These are phyloP conservation scores for Russula ochroleuca DNA, from an alignment of 768 basidiomycete genomes.

Conservation along the genomic window DNA sequence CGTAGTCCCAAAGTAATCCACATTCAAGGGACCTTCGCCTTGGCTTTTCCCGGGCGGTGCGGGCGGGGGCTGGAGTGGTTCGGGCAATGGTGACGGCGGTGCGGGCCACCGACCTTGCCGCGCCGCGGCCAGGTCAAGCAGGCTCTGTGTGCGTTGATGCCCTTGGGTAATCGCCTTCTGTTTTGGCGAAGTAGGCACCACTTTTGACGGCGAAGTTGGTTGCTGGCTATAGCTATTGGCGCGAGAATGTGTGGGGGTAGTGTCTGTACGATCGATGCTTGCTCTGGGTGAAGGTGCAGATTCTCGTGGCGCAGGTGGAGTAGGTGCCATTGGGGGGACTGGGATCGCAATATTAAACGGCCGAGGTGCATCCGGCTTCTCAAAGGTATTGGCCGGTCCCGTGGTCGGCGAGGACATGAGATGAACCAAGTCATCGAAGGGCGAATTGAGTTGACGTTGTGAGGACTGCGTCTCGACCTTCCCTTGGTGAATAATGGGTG, in stretches of 20 bases:
- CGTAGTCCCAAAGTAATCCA: conserved; percentile 17
- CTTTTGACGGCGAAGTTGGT: conserved; percentile 3
- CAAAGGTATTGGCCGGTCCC: neutral
- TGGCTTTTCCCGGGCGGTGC: neutral
- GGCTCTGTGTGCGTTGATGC: conserved; percentile 19
- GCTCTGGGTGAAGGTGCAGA: neutral
- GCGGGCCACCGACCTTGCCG: conserved; percentile 23
- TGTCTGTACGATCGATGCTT: neutral
- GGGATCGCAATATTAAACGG: neutral
- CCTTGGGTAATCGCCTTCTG: conserved; percentile 1
- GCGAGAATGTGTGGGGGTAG: neutral
- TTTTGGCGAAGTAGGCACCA: neutral
- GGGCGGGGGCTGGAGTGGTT: conserved; percentile 18
- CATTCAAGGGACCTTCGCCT: conserved; percentile 2
- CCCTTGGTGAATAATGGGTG: neutral
- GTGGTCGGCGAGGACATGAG: conserved; percentile 39
- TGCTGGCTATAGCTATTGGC: neutral
- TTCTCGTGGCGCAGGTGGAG: conserved; percentile 18
- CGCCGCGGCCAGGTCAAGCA: conserved; percentile 21
- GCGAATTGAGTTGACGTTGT: conserved; percentile 28
- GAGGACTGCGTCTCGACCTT: neutral
- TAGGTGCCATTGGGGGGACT: neutral
- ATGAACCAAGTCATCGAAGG: conserved; percentile 47
- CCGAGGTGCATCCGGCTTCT: neutral
- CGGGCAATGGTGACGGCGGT: conserved; percentile 17